These are phyloP conservation scores for Tuber borchii DNA, from an alignment of 495 filamentous ascomycete genomes.

Conservation along the genomic window DNA sequence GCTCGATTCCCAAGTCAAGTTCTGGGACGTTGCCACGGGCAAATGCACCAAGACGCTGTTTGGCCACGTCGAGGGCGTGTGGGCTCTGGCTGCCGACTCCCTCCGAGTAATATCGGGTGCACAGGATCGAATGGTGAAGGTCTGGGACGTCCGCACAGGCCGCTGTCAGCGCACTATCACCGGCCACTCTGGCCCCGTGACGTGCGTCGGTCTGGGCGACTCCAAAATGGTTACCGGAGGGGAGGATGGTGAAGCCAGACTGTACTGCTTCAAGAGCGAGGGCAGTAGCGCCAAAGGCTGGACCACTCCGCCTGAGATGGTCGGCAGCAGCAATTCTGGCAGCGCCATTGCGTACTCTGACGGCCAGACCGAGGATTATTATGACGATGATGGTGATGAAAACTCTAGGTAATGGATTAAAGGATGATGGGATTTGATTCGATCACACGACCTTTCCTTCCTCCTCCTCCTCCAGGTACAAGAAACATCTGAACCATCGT, in stretches of 20 bases:
- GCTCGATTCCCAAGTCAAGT: slow-evolving; percentile 80
- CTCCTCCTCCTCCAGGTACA: background rate
- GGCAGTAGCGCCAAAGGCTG: slow-evolving; percentile 37
- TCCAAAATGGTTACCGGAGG: slow-evolving; percentile 79
- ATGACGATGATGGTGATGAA: background rate
- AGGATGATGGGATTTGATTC: background rate
- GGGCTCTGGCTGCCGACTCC: slow-evolving; percentile 87
- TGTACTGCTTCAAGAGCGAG: slow-evolving; percentile 71
- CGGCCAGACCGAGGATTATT: slow-evolving; percentile 21
- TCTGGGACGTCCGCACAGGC: slow-evolving; percentile 89
- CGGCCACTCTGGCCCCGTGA: slow-evolving; percentile 83
- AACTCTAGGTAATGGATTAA: background rate
- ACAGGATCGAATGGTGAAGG: slow-evolving; percentile 91
- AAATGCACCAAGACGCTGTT: slow-evolving; percentile 85
- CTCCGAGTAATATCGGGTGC: slow-evolving; percentile 81
- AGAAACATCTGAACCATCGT: background rate
- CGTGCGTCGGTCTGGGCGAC: slow-evolving; percentile 84
- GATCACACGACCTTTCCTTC: background rate
- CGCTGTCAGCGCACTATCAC: slow-evolving; percentile 86
- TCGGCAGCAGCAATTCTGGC: slow-evolving; percentile 29
- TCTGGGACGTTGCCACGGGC: slow-evolving; percentile 84
- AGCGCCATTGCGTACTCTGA: slow-evolving; percentile 23
- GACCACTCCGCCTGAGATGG: slow-evolving; percentile 35
- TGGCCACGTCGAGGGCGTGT: slow-evolving; percentile 91
- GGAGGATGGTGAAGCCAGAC: slow-evolving; percentile 82